These are phyloP conservation scores for Neurospora sp. DNA, from an alignment of 495 filamentous ascomycete genomes.

Conservation along the genomic window DNA sequence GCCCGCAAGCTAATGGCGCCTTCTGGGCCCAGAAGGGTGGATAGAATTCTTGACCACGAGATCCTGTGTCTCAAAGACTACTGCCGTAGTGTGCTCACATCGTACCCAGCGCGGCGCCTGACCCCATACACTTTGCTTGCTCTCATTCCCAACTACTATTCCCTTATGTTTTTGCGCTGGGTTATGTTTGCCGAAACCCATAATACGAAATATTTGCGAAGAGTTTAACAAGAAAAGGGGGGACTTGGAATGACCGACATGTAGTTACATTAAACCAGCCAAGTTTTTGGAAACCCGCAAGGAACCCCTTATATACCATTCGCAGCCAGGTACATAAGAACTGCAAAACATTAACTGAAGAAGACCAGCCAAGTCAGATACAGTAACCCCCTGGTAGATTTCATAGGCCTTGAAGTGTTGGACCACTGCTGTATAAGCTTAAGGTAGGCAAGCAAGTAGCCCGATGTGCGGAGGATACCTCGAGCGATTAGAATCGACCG, in stretches of 20 bases:
- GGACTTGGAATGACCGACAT: background rate
- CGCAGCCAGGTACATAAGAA: background rate
- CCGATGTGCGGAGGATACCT: background rate
- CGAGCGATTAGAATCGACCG: background rate
- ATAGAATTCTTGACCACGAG: no score
- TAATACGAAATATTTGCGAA: background rate
- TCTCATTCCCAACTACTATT: no score
- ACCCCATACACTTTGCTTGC: no score
- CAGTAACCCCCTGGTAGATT: background rate
- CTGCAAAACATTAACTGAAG: background rate
- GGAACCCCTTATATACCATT: background rate
- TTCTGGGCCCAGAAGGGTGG: no score
- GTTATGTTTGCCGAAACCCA: background rate
- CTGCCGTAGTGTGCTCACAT: no score
- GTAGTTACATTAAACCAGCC: background rate
- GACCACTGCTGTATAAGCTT: background rate
- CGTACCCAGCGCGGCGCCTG: no score
- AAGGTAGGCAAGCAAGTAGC: background rate
- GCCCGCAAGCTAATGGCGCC: no score
- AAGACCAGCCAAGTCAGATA: background rate
- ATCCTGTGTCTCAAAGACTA: no score
- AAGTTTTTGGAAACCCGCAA: background rate
- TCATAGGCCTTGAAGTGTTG: background rate
- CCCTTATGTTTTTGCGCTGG: no score
- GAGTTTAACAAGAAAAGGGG: background rate